Percentiles rank a stretch among this genome's conserved stretches.
Evolutionary conservation across 441 rosid genomes (phyloP).

Genomic region (Heliophila coronopifolia): DNA sequence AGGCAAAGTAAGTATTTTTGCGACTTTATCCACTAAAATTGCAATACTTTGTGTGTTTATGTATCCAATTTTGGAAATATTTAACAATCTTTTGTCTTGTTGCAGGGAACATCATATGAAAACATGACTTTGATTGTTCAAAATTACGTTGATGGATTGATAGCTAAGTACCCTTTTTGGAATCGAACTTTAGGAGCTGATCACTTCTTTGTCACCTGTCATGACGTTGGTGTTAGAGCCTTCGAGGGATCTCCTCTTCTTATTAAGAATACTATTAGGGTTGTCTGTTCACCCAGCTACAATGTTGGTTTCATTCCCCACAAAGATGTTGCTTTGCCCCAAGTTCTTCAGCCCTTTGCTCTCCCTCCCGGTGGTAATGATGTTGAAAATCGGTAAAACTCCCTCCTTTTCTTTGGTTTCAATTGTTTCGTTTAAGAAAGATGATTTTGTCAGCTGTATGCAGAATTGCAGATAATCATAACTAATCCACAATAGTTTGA

Average conservation of each 20-base stretch:
- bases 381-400: slow-evolving; percentile 64
- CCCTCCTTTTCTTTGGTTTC: not conserved
- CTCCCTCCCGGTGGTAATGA: slow-evolving; percentile 91
- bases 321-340: slow-evolving; percentile 93
- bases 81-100: slow-evolving; percentile 4
- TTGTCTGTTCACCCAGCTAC: slow-evolving; percentile 93
- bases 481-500: not conserved
- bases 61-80: not conserved
- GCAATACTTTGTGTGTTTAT: too few species aligned
- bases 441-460: not conserved
- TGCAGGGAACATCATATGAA: slow-evolving; percentile 85
- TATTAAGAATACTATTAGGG: slow-evolving; percentile 81
- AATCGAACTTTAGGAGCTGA: slow-evolving; percentile 92
- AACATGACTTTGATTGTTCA: slow-evolving; percentile 84
- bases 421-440: not conserved
- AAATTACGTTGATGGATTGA: slow-evolving; percentile 61
- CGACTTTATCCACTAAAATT: too few species aligned
- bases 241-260: slow-evolving; percentile 73
- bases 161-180: slow-evolving; percentile 78
- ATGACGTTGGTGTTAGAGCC: slow-evolving; percentile 95
- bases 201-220: slow-evolving; percentile 95
- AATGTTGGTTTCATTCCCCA: slow-evolving; percentile 91
- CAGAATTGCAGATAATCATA: not conserved
- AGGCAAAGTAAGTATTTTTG: slow-evolving; percentile 83
- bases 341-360: slow-evolving; percentile 88